Evolutionary conservation across 208 protist species (phyloP).

Genomic region (Trypanosomatidae sp.): DNA sequence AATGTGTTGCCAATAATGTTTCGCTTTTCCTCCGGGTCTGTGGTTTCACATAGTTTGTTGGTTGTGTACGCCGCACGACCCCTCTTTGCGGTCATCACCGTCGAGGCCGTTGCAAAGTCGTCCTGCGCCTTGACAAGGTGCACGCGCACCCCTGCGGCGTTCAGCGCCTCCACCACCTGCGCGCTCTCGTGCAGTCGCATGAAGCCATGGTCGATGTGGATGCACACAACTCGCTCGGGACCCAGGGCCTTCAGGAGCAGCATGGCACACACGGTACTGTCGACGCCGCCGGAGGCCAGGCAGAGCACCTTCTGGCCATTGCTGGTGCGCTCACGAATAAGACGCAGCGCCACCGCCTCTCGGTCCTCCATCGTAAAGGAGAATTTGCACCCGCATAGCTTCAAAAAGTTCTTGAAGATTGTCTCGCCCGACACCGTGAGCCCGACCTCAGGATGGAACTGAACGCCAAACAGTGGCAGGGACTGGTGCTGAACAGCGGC

Average conservation of each 20-base stretch:
- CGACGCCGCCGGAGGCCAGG: slow-evolving; percentile 98
- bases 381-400: slow-evolving; percentile 73
- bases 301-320: slow-evolving; percentile 92
- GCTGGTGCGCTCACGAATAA: slow-evolving; percentile 90
- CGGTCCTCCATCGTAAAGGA: slow-evolving; percentile 88
- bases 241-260: slow-evolving; percentile 95
- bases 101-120: slow-evolving; percentile 83
- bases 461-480: slow-evolving; percentile 89
- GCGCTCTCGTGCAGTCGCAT: slow-evolving; percentile 95
- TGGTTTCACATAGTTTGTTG: slow-evolving; percentile 51
- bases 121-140: slow-evolving; percentile 65
- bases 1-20: slow-evolving; percentile 99
- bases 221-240: slow-evolving; percentile 91
- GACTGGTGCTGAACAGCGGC: slow-evolving; percentile 76
- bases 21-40: slow-evolving; percentile 94
- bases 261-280: slow-evolving; percentile 97
- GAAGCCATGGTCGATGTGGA: slow-evolving; percentile 99
- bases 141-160: slow-evolving; percentile 69
- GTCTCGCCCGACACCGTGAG: slow-evolving; percentile 91
- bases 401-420: slow-evolving; percentile 96
- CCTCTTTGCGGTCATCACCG: slow-evolving; percentile 60
- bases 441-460: slow-evolving; percentile 99
- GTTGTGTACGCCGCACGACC: slow-evolving; percentile 58
- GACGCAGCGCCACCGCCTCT: slow-evolving; percentile 82
- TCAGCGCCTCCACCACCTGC: slow-evolving; percentile 82